Percentiles rank a stretch among this genome's conserved stretches.
These are phyloP conservation scores for Aspergillus cavernicola DNA, from an alignment of 495 filamentous ascomycete species.

Conservation along the genomic window DNA sequence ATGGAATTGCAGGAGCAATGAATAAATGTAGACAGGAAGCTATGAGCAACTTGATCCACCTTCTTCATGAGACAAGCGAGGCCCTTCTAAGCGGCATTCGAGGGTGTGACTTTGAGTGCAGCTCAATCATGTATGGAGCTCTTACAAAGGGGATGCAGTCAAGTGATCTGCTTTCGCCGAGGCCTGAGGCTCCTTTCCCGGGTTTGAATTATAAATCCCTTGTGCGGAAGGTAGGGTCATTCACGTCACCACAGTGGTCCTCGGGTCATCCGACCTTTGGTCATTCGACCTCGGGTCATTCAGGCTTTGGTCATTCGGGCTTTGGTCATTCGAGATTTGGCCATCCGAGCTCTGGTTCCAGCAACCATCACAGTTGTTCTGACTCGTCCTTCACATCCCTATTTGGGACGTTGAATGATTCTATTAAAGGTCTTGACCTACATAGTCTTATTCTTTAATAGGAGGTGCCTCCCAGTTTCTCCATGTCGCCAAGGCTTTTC, in stretches of 20 bases:
- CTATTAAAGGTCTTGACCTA: no score
- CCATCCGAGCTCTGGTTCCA: no score
- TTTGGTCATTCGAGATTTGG: no score
- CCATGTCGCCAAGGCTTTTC: no score
- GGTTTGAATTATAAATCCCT: constrained; percentile 16
- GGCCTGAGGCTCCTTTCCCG: constrained; percentile 19
- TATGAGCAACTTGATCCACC: constrained; percentile 14
- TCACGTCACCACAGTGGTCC: constrained; percentile 23
- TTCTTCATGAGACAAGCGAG: constrained; percentile 17
- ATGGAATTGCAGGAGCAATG: constrained; percentile 18
- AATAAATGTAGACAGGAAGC: constrained; percentile 16
- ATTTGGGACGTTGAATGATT: no score
- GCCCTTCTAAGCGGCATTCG: constrained; percentile 10
- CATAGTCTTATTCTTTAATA: no score
- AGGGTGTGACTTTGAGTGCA: constrained; percentile 27
- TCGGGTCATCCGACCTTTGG: no score
- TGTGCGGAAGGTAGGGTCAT: constrained; percentile 11
- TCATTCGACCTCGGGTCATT: no score
- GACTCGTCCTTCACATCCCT: no score
- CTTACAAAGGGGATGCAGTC: constrained; percentile 24
- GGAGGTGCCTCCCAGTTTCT: no score
- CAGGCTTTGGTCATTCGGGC: no score
- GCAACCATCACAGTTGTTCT: no score
- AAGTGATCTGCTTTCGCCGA: constrained; percentile 22
- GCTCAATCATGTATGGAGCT: constrained; percentile 30